Evolutionary conservation across 805 yeast genomes (phyloP).

Genomic region (Wickerhamomyces chaumierensis): DNA sequence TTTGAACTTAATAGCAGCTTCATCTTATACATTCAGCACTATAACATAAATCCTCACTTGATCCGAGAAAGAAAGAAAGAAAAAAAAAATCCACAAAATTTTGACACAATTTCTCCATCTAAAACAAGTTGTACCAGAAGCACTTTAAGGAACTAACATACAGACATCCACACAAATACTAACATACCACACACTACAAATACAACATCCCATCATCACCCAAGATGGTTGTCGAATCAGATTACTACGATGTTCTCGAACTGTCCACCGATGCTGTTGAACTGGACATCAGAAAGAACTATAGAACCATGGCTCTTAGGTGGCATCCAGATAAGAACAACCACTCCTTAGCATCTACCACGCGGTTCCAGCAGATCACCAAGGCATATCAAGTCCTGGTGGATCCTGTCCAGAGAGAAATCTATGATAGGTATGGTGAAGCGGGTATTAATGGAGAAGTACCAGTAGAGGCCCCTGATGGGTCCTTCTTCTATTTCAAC

Average conservation of each 20-base stretch:
- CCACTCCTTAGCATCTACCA: constrained; percentile 75
- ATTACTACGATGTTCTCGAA: constrained; percentile 52
- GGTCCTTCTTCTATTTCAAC: not conserved
- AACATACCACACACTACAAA: not conserved
- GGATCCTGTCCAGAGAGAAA: constrained; percentile 73
- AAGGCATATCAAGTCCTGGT: constrained; percentile 77
- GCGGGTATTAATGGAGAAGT: constrained; percentile 73
- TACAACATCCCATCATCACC: no score
- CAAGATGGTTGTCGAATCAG: constrained; percentile 59
- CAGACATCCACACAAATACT: no score
- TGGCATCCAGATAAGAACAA: constrained; percentile 80
- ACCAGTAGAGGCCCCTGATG: constrained; percentile 3
- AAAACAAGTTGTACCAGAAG: no score
- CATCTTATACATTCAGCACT: no score
- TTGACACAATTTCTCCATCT: no score
- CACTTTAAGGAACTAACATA: no score
- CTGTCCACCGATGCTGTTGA: constrained; percentile 34
- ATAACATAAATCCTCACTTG: no score
- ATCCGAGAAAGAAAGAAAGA: no score
- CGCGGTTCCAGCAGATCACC: constrained; percentile 81
- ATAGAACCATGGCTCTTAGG: constrained; percentile 49
- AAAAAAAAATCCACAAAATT: no score
- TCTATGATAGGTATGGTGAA: constrained; percentile 83
- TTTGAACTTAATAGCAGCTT: no score
- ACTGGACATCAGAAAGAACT: constrained; percentile 42